phyloP scores from a whole-genome alignment of 1,139 yeast genomes.

The Suhomyces panamericanus region DNA sequence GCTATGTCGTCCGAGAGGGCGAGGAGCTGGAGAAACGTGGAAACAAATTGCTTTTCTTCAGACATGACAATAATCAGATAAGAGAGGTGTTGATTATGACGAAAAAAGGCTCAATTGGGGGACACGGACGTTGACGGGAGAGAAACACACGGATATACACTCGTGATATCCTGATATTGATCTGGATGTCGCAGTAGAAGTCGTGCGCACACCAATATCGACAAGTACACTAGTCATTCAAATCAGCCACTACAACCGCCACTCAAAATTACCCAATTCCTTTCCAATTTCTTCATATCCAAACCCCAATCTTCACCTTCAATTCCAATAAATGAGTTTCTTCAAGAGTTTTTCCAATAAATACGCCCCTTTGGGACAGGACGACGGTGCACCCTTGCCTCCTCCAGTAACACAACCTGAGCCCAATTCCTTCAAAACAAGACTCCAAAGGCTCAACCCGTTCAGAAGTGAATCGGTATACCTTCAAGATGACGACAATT shows the following conservation, averaged over 20 bases:
- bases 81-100: neutral
- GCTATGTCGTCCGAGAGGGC: conserved; percentile 28
- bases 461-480: conserved; percentile 39
- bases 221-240: neutral
- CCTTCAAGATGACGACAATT: conserved; percentile 45
- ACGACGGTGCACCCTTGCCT: conserved; percentile 41
- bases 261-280: no score
- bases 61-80: neutral
- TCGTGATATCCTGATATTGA: no score
- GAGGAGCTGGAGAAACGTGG: conserved; percentile 38
- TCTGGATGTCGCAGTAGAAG: neutral
- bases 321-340: conserved; percentile 32
- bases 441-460: conserved; percentile 42
- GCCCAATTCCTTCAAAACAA: conserved; percentile 27
- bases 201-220: neutral
- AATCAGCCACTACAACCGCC: no score
- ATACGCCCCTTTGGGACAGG: conserved; percentile 37
- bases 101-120: neutral
- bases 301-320: neutral
- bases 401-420: conserved; percentile 39
- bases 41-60: conserved; percentile 24
- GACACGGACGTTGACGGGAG: neutral
- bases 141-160: neutral
- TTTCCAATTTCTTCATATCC: neutral
- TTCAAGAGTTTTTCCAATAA: conserved; percentile 33